Evolutionary conservation across 805 yeast species (phyloP).

Genomic region (Metschnikowia peoriensis): DNA sequence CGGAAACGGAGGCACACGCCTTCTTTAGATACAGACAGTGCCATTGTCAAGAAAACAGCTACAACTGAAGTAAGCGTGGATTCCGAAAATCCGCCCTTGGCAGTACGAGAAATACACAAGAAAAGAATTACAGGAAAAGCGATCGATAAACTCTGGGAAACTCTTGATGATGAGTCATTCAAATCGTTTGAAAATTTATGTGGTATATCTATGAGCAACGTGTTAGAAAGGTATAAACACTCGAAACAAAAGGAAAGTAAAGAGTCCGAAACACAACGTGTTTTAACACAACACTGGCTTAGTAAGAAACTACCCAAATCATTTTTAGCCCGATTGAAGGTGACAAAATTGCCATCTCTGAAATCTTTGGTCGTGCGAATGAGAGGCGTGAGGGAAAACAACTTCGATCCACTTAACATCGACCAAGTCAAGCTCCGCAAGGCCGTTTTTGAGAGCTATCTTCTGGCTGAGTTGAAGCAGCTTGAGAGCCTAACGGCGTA

Average conservation of each 20-base stretch:
- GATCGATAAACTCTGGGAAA: slow-evolving; percentile 18
- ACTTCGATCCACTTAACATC: slow-evolving; percentile 14
- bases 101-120: slow-evolving; percentile 5
- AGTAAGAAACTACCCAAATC: slow-evolving; percentile 14
- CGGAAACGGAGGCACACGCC: neutral
- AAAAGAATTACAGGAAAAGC: slow-evolving; percentile 13
- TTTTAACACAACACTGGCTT: slow-evolving; percentile 18
- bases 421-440: slow-evolving; percentile 16
- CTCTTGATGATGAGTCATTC: slow-evolving; percentile 11
- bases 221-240: slow-evolving; percentile 13
- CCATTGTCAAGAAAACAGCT: slow-evolving; percentile 5
- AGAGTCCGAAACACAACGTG: slow-evolving; percentile 16
- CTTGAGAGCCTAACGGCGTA: slow-evolving; percentile 30
- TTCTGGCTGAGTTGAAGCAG: slow-evolving; percentile 41
- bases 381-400: slow-evolving; percentile 11
- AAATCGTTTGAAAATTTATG: slow-evolving; percentile 13
- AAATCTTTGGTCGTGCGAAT: slow-evolving; percentile 15
- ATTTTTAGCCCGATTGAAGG: slow-evolving; percentile 16
- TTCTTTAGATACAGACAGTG: slow-evolving; percentile 7
- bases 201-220: slow-evolving; percentile 11
- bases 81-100: slow-evolving; percentile 2
- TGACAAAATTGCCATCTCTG: slow-evolving; percentile 19
- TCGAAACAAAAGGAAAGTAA: slow-evolving; percentile 8
- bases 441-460: slow-evolving; percentile 28
- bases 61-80: neutral